Conservation (phyloP, 352 stramenopile species). For the Phytophthora uliginosa region DNA sequence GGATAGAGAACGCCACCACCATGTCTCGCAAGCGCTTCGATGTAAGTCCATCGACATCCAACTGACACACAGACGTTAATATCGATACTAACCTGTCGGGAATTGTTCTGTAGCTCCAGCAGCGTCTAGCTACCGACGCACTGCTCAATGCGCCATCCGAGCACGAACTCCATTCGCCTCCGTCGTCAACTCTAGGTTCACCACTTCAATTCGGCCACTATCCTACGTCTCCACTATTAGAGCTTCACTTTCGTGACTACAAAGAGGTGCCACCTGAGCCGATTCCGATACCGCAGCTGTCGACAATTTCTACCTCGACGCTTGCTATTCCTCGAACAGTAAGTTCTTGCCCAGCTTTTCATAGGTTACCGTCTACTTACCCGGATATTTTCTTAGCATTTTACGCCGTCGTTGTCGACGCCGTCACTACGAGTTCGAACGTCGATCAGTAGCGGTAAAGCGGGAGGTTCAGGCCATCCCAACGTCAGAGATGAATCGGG, state of each 20-base stretch:
- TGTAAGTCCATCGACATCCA: slow-evolving; percentile 31
- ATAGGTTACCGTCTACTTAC: not conserved
- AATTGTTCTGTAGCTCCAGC: slow-evolving; percentile 53
- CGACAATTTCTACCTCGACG: slow-evolving; percentile 38
- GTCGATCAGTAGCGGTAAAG: slow-evolving; percentile 12
- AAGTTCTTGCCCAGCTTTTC: not conserved
- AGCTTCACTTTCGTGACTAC: slow-evolving; percentile 42
- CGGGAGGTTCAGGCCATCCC: not conserved
- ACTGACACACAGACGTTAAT: not conserved
- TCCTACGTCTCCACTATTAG: slow-evolving; percentile 13
- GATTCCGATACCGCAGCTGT: slow-evolving; percentile 46
- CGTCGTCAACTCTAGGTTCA: slow-evolving; percentile 21
- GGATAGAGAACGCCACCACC: slow-evolving; percentile 45
- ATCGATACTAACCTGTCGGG: not conserved
- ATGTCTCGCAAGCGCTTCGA: slow-evolving; percentile 83
- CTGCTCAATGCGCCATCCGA: slow-evolving; percentile 47
- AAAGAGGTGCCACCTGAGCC: slow-evolving; percentile 54
- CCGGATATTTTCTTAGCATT: slow-evolving; percentile 29
- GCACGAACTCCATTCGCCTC: slow-evolving; percentile 12
- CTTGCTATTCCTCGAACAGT: slow-evolving; percentile 59
- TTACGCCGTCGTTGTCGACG: slow-evolving; percentile 46
- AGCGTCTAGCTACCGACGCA: slow-evolving; percentile 60
- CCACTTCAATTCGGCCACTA: slow-evolving; percentile 24
- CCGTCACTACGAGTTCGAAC: slow-evolving; percentile 54
- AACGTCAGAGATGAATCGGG: not conserved